A percentile compares a stretch with the other conserved stretches of the same genome.
These are phyloP conservation scores for Phaseolus coccineus DNA, from an alignment of 331 rosid species.

Conservation along the genomic window DNA sequence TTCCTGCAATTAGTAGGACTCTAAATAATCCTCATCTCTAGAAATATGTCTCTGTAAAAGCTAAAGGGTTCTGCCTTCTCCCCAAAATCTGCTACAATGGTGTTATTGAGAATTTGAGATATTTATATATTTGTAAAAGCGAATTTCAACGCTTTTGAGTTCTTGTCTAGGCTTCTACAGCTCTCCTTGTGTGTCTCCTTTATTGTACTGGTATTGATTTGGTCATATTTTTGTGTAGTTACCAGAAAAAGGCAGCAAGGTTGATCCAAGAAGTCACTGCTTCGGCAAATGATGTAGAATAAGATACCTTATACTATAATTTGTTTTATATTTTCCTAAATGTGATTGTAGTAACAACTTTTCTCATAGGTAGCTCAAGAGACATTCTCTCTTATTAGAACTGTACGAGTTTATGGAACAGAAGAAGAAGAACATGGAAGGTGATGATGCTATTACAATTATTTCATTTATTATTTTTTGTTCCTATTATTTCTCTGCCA, in stretches of 20 bases:
- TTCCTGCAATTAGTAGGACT: slow-evolving; percentile 28
- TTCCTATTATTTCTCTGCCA: slow-evolving; percentile 32
- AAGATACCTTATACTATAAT: slow-evolving; percentile 31
- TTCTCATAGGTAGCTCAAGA: slow-evolving; percentile 90
- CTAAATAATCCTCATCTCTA: slow-evolving; percentile 10
- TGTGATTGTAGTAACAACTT: slow-evolving; percentile 16
- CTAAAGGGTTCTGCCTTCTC: slow-evolving; percentile 21
- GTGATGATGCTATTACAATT: slow-evolving; percentile 52
- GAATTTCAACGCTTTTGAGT: slow-evolving; percentile 10
- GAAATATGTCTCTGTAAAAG: slow-evolving; percentile 33
- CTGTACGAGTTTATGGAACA: slow-evolving; percentile 94
- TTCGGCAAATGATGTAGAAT: slow-evolving; percentile 87
- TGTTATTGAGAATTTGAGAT: background rate
- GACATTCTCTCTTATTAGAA: slow-evolving; percentile 88
- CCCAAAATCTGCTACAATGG: slow-evolving; percentile 8
- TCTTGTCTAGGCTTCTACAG: slow-evolving; percentile 11
- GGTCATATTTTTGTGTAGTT: slow-evolving; percentile 55
- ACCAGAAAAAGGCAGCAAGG: slow-evolving; percentile 92
- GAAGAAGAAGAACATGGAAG: slow-evolving; percentile 84
- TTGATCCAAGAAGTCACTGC: slow-evolving; percentile 88
- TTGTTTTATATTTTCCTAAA: slow-evolving; percentile 26
- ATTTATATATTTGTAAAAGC: background rate
- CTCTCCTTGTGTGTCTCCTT: slow-evolving; percentile 3
- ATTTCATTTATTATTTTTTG: slow-evolving; percentile 7
- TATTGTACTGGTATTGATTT: slow-evolving; percentile 31